phyloP scores from a whole-genome alignment of 208 protist species.

The Lotmaria passim region DNA sequence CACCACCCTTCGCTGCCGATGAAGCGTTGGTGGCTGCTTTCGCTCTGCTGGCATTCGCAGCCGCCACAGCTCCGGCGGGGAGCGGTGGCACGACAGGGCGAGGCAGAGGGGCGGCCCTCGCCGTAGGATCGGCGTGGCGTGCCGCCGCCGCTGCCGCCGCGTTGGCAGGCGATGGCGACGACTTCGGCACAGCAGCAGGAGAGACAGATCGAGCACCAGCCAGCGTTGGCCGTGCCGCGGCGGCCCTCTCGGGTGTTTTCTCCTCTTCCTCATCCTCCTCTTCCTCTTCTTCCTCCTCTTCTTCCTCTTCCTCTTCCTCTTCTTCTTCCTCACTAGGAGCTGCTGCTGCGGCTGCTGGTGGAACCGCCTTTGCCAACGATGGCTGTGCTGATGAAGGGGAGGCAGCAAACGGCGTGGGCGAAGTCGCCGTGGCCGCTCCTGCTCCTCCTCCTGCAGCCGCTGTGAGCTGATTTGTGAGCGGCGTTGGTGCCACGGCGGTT shows the following conservation, averaged over 20 bases:
- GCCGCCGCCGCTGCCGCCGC: not conserved
- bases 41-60: not conserved
- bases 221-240: not conserved
- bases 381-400: not conserved
- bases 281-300: conserved; percentile 18
- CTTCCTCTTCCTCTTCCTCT: conserved; percentile 2
- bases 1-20: conserved; percentile 7
- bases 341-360: not conserved
- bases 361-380: not conserved
- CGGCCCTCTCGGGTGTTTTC: conserved; percentile 7
- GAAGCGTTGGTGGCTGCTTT: not conserved
- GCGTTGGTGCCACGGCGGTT: not conserved
- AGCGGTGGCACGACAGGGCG: conserved; percentile 9
- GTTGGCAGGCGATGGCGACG: not conserved
- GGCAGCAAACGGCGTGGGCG: not conserved
- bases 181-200: not conserved
- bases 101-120: not conserved
- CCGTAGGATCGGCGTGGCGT: conserved; percentile 2
- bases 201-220: not conserved
- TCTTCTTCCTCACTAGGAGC: conserved; percentile 3
- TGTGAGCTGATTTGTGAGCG: no score
- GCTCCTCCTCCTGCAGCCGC: not conserved
- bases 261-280: conserved; percentile 23
- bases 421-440: not conserved
- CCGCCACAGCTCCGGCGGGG: not conserved